These are phyloP conservation scores for Candida stauntonica DNA, from an alignment of 805 yeast species.

Conservation along the genomic window DNA sequence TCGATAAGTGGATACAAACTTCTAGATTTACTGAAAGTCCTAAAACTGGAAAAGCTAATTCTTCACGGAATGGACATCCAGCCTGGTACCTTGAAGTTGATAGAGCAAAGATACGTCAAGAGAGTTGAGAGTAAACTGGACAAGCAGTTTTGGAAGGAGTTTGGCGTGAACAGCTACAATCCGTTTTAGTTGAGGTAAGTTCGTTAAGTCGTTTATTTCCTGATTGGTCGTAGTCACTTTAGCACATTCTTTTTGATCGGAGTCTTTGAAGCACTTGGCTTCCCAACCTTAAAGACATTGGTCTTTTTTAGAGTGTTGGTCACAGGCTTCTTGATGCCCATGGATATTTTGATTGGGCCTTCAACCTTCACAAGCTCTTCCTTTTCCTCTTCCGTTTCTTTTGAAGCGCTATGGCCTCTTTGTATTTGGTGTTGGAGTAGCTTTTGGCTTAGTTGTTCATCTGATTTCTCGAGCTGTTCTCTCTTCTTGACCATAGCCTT, in stretches of 20 bases:
- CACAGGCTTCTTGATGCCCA: constrained; percentile 14
- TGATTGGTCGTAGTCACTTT: constrained; percentile 11
- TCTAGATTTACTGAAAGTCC: constrained; percentile 17
- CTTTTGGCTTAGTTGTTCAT: constrained; percentile 41
- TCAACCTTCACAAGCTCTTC: constrained; percentile 1
- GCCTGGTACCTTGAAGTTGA: constrained; percentile 17
- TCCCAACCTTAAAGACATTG: constrained; percentile 20
- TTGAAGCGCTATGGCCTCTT: constrained; percentile 23
- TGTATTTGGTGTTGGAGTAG: constrained; percentile 51
- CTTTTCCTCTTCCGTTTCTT: constrained; percentile 45
- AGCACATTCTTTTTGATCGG: constrained; percentile 17
- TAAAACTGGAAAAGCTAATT: constrained; percentile 11
- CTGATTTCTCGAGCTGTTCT: constrained; percentile 35
- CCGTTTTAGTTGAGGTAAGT: constrained; percentile 19
- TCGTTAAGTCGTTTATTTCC: too few species aligned
- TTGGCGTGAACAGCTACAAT: constrained; percentile 21
- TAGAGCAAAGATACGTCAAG: constrained; percentile 14
- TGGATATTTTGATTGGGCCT: constrained; percentile 14
- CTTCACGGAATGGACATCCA: constrained; percentile 23
- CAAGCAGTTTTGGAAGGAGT: constrained; percentile 23
- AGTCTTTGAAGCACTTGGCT: constrained; percentile 10
- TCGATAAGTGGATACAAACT: constrained; percentile 22
- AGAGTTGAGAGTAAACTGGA: constrained; percentile 22
- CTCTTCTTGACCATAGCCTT: constrained; percentile 36
- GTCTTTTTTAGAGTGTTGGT: constrained; percentile 10